These are phyloP conservation scores for Henckelia pumila DNA, from an alignment of 257 asterid genomes.

Conservation along the genomic window DNA sequence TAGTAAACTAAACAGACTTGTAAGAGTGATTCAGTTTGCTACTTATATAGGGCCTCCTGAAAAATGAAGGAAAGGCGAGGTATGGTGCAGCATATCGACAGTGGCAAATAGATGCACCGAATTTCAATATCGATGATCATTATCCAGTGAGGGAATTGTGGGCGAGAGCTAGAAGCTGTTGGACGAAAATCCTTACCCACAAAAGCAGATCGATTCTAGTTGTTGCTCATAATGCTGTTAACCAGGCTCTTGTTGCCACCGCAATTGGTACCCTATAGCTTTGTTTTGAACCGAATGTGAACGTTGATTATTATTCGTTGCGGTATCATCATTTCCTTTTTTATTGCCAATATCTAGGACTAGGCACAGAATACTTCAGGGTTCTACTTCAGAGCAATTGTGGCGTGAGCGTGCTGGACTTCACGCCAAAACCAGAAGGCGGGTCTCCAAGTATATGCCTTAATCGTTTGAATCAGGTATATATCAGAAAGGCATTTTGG, in stretches of 20 bases:
- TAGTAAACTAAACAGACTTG: background rate
- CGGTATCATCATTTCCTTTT: slow-evolving; percentile 1
- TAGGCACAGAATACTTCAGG: slow-evolving; percentile 86
- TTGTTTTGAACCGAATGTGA: background rate
- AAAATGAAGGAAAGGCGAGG: slow-evolving; percentile 79
- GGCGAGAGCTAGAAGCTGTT: slow-evolving; percentile 81
- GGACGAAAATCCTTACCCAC: slow-evolving; percentile 68
- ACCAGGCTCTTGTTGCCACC: slow-evolving; percentile 96
- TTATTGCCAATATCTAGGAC: slow-evolving; percentile 37
- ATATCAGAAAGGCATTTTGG: background rate
- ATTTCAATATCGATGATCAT: slow-evolving; percentile 82
- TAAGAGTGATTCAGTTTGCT: slow-evolving; percentile 4
- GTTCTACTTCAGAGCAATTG: slow-evolving; percentile 89
- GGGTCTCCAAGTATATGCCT: slow-evolving; percentile 61
- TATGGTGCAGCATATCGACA: slow-evolving; percentile 79
- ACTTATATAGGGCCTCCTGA: slow-evolving; percentile 69
- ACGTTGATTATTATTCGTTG: background rate
- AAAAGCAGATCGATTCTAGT: slow-evolving; percentile 78
- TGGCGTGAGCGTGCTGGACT: slow-evolving; percentile 89
- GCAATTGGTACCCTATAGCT: slow-evolving; percentile 58
- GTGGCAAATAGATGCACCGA: slow-evolving; percentile 90
- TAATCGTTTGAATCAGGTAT: slow-evolving; percentile 91
- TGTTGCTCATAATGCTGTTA: slow-evolving; percentile 97
- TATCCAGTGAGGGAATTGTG: slow-evolving; percentile 94
- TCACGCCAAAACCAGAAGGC: slow-evolving; percentile 72